phyloP scores from a whole-genome alignment of 495 filamentous ascomycete species.

The Penicillium paxilli region DNA sequence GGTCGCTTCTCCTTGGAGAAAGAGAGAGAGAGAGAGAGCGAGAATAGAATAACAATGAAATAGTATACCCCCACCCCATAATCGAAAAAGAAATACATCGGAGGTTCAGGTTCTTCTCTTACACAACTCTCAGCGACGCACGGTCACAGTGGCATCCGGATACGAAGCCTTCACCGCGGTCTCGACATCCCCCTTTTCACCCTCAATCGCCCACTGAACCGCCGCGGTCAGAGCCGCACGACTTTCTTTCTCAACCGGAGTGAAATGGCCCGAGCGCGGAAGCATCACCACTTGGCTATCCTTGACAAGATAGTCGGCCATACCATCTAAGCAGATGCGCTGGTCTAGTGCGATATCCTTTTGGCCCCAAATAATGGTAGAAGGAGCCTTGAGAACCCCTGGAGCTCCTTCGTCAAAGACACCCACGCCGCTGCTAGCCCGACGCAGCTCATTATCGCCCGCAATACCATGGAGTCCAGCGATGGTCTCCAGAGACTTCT shows the following conservation, averaged over 20 bases:
- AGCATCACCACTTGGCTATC: conserved; percentile 44
- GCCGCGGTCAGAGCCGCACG: conserved; percentile 31
- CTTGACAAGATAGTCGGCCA: conserved; percentile 39
- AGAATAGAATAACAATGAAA: too few species aligned
- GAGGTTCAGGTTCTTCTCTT: neutral
- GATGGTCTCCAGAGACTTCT: conserved; percentile 49
- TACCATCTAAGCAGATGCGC: conserved; percentile 43
- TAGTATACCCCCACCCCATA: too few species aligned
- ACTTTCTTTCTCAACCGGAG: conserved; percentile 43
- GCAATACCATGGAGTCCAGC: conserved; percentile 42
- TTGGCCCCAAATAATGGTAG: conserved; percentile 56
- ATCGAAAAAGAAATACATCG: too few species aligned
- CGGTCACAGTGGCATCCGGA: conserved; percentile 31
- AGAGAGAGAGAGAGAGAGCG: too few species aligned
- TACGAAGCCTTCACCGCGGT: conserved; percentile 28
- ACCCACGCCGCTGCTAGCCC: conserved; percentile 37
- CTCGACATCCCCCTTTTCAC: conserved; percentile 37
- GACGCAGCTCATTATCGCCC: conserved; percentile 20
- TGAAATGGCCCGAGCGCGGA: conserved; percentile 41
- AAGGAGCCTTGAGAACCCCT: conserved; percentile 44
- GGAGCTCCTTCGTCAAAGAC: conserved; percentile 47
- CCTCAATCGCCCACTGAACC: conserved; percentile 38
- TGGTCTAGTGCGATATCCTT: conserved; percentile 41
- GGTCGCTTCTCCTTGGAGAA: too few species aligned
- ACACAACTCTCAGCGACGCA: conserved; percentile 25